A percentile compares a stretch with the other conserved stretches of the same genome.
These are phyloP conservation scores for Ophiosphaerella herpotricha DNA, from an alignment of 2,329 filamentous ascomycete species.

Conservation along the genomic window DNA sequence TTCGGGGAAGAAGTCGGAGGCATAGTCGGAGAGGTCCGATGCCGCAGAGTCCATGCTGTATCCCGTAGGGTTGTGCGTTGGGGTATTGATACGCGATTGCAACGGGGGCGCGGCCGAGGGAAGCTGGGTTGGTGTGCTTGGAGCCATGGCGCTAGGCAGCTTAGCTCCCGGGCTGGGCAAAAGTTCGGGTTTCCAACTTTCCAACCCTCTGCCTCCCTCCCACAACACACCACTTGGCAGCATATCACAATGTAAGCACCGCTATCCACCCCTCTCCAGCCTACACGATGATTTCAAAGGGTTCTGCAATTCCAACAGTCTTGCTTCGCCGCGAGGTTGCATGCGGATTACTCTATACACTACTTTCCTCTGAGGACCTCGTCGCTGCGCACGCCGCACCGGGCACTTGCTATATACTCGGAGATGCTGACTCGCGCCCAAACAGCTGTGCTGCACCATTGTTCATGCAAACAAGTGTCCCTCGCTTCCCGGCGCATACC, in stretches of 20 bases:
- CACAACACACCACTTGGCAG: too few relatives aligned
- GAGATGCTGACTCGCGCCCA: conserved; percentile 14
- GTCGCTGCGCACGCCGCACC: neutral
- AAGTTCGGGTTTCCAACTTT: too few relatives aligned
- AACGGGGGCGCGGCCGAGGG: neutral
- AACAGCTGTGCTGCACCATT: neutral
- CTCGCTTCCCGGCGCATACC: conserved; percentile 39
- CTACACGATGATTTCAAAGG: conserved; percentile 51
- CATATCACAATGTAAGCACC: conserved; percentile 14
- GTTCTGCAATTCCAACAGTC: conserved; percentile 58
- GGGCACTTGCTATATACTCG: neutral
- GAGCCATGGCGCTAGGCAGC: too few relatives aligned
- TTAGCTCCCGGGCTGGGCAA: too few relatives aligned
- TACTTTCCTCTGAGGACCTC: conserved; percentile 54
- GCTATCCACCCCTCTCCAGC: neutral
- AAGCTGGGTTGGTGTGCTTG: neutral
- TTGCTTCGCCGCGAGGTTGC: conserved; percentile 37
- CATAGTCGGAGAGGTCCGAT: conserved; percentile 68
- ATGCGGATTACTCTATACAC: conserved; percentile 53
- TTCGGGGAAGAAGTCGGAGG: conserved; percentile 66
- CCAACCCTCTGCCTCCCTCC: neutral
- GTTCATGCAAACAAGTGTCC: conserved; percentile 15
- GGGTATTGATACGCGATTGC: too few relatives aligned
- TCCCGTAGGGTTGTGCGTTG: too few relatives aligned
- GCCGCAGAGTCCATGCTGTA: conserved; percentile 58